Evolutionary conservation across 768 basidiomycete species (phyloP).

Genomic region (Coprinopsis strossmayeri): DNA sequence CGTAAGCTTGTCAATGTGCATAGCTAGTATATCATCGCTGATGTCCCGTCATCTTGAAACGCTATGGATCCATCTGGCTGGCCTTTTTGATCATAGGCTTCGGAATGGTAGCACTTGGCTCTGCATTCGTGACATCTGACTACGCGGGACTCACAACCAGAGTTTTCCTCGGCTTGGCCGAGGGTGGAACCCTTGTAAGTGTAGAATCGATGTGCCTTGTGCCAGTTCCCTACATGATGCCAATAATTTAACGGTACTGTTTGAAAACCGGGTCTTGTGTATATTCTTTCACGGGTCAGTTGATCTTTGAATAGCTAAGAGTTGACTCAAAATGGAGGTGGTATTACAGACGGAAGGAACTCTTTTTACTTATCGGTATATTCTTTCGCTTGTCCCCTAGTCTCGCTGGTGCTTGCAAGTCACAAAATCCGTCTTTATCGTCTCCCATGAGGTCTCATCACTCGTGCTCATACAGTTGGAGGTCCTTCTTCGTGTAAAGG

Average conservation of each 20-base stretch:
- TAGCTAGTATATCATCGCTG: conserved; percentile 29
- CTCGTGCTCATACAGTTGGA: conserved; percentile 30
- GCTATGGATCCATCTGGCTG: conserved; percentile 31
- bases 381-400: conserved; percentile 28
- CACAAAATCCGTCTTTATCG: too few relatives aligned
- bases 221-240: too few relatives aligned
- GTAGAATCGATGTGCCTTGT: neutral
- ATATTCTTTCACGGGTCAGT: conserved; percentile 29
- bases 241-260: neutral
- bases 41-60: conserved; percentile 33
- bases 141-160: conserved; percentile 23
- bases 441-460: too few relatives aligned
- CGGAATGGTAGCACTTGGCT: conserved; percentile 28
- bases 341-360: conserved; percentile 29
- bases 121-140: conserved; percentile 30
- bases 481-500: conserved; percentile 25
- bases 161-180: conserved; percentile 33
- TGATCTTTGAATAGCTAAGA: neutral
- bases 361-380: conserved; percentile 27
- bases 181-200: conserved; percentile 35
- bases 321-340: conserved; percentile 2
- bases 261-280: conserved; percentile 34
- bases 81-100: conserved; percentile 30
- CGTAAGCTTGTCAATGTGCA: too few relatives aligned
- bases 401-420: conserved; percentile 29